A percentile compares a stretch with the other conserved stretches of the same genome.
Evolutionary conservation across 768 basidiomycete genomes (phyloP).

Genomic region (Tulasnella sp.): DNA sequence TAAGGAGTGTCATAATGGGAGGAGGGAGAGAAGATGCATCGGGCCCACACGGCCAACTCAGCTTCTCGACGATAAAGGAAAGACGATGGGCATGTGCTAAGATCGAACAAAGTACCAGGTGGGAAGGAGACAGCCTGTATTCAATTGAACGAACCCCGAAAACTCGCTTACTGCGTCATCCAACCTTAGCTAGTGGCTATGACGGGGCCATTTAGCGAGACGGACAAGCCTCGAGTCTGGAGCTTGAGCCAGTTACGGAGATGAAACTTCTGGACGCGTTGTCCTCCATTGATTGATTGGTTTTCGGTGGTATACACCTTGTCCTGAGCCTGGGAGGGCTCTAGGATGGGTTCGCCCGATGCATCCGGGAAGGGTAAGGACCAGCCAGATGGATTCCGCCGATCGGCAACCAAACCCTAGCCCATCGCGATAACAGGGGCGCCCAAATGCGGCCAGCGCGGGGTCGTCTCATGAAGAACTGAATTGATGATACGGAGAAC

Average conservation of each 20-base stretch:
- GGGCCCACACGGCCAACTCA: not conserved
- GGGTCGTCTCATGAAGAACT: not conserved
- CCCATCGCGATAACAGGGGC: not conserved
- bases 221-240: not conserved
- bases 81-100: not conserved
- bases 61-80: not conserved
- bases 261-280: not conserved
- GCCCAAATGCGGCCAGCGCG: not conserved
- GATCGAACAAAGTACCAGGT: not conserved
- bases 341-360: not conserved
- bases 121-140: not conserved
- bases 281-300: not conserved
- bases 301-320: not conserved
- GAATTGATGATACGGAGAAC: constrained; percentile 3
- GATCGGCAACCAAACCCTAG: not conserved
- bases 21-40: not conserved
- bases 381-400: not conserved
- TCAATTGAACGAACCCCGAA: not conserved
- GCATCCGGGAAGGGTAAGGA: not conserved
- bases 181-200: not conserved
- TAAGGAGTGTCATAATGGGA: not conserved
- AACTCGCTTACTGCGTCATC: not conserved
- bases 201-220: not conserved
- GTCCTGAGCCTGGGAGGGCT: not conserved
- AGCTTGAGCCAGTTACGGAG: not conserved